phyloP scores from a whole-genome alignment of 768 basidiomycete genomes.

The Lepiota brunneoincarnata region DNA sequence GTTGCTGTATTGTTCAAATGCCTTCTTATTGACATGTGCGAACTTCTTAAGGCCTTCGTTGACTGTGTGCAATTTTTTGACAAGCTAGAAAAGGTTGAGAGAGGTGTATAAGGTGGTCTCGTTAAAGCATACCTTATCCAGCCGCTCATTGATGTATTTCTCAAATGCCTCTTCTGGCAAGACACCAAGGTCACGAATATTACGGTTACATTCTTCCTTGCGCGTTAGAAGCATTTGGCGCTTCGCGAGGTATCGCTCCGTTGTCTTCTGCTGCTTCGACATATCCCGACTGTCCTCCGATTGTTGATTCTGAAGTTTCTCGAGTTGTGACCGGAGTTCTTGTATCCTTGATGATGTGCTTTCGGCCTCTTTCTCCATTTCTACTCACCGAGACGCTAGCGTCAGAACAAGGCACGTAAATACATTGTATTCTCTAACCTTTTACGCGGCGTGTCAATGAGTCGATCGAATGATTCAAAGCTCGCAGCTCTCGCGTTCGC shows the following conservation, averaged over 20 bases:
- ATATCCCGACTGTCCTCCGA: conserved; percentile 84
- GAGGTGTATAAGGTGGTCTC: neutral
- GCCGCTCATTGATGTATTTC: conserved; percentile 85
- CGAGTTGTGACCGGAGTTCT: conserved; percentile 60
- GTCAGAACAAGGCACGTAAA: neutral
- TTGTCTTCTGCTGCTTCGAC: conserved; percentile 90
- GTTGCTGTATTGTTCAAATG: conserved; percentile 96
- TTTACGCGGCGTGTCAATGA: conserved; percentile 60
- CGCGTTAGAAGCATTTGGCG: conserved; percentile 79
- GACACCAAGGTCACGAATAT: conserved; percentile 94
- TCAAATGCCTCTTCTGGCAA: conserved; percentile 96
- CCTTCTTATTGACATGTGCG: conserved; percentile 99
- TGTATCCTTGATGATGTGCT: conserved; percentile 60
- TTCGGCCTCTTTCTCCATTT: conserved; percentile 72
- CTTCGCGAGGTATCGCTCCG: conserved; percentile 92
- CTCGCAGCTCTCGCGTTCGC: conserved; percentile 64
- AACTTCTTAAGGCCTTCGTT: conserved; percentile 96
- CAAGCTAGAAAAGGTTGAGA: conserved; percentile 52
- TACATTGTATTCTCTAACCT: conserved; percentile 32
- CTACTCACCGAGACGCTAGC: conserved; percentile 30
- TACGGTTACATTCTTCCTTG: conserved; percentile 93
- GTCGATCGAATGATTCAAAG: conserved; percentile 65
- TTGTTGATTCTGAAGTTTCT: conserved; percentile 79
- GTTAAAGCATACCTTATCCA: conserved; percentile 68
- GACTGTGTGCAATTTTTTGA: conserved; percentile 88